Conservation (phyloP, 805 yeast genomes). For the Naumovozyma baii region DNA sequence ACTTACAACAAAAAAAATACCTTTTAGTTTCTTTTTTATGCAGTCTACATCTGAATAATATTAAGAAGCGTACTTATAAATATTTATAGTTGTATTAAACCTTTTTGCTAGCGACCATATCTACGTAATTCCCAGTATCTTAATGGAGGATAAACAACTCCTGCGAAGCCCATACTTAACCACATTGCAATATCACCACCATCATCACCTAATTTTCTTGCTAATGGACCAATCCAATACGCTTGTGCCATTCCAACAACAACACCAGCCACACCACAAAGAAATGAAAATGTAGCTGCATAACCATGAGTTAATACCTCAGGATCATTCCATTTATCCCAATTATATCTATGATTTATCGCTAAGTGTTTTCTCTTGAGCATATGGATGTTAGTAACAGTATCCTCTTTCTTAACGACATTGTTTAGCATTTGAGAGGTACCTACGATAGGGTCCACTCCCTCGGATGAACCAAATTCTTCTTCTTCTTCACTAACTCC, state of each 20-base stretch:
- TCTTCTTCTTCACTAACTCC: background rate
- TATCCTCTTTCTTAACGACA: constrained; percentile 8
- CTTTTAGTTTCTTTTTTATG: too few relatives aligned
- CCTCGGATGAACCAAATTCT: background rate
- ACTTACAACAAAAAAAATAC: too few relatives aligned
- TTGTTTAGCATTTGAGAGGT: constrained; percentile 2
- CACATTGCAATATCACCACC: constrained; percentile 83
- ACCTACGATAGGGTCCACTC: background rate
- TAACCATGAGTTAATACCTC: constrained; percentile 53
- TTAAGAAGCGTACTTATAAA: too few relatives aligned
- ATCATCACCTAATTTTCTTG: constrained; percentile 48
- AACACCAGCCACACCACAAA: constrained; percentile 70
- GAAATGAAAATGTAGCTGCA: constrained; percentile 60
- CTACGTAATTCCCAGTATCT: constrained; percentile 55
- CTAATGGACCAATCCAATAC: constrained; percentile 73
- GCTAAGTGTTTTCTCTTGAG: constrained; percentile 13
- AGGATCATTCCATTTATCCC: constrained; percentile 63
- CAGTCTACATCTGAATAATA: too few relatives aligned
- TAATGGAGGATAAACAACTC: constrained; percentile 50
- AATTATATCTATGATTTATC: constrained; percentile 47
- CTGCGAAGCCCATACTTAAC: constrained; percentile 63
- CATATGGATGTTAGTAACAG: constrained; percentile 8
- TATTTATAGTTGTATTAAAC: too few relatives aligned
- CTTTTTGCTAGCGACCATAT: constrained; percentile 35
- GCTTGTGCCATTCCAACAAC: constrained; percentile 83